phyloP scores from a whole-genome alignment of 768 basidiomycete species.

The Termitomyces sp. region DNA sequence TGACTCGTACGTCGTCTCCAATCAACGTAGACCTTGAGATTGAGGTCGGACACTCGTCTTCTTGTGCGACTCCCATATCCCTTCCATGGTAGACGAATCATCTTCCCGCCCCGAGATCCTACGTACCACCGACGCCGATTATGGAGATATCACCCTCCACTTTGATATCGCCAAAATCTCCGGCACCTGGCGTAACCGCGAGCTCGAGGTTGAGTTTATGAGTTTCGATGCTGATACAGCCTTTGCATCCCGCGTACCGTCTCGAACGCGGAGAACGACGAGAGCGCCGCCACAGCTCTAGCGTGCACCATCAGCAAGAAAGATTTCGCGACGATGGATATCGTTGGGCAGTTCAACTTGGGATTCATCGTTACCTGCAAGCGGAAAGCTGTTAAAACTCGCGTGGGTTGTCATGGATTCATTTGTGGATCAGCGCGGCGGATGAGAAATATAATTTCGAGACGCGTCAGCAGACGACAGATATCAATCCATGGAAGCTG shows the following conservation, averaged over 20 bases:
- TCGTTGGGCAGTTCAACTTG: slow-evolving; percentile 93
- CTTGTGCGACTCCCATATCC: slow-evolving; percentile 9
- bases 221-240: not conserved
- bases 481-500: slow-evolving; percentile 81
- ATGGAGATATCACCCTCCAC: slow-evolving; percentile 22
- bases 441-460: slow-evolving; percentile 99
- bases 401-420: slow-evolving; percentile 52
- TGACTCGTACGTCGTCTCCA: slow-evolving; percentile 14
- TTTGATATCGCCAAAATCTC: slow-evolving; percentile 32
- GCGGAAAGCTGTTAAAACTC: slow-evolving; percentile 22
- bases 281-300: slow-evolving; percentile 60
- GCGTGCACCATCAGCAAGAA: slow-evolving; percentile 81
- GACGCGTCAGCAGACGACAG: slow-evolving; percentile 82
- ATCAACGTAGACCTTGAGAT: slow-evolving; percentile 15
- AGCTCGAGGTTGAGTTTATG: too few relatives aligned
- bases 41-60: not conserved
- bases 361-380: slow-evolving; percentile 90
- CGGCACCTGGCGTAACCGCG: slow-evolving; percentile 17
- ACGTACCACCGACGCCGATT: slow-evolving; percentile 20
- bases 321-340: slow-evolving; percentile 81
- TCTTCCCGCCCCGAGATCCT: slow-evolving; percentile 38
- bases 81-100: slow-evolving; percentile 13
- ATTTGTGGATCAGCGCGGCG: slow-evolving; percentile 96
- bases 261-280: slow-evolving; percentile 43
- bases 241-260: slow-evolving; percentile 15